phyloP scores from a whole-genome alignment of 179 eudicot genomes.

The Silene noctiflora region DNA sequence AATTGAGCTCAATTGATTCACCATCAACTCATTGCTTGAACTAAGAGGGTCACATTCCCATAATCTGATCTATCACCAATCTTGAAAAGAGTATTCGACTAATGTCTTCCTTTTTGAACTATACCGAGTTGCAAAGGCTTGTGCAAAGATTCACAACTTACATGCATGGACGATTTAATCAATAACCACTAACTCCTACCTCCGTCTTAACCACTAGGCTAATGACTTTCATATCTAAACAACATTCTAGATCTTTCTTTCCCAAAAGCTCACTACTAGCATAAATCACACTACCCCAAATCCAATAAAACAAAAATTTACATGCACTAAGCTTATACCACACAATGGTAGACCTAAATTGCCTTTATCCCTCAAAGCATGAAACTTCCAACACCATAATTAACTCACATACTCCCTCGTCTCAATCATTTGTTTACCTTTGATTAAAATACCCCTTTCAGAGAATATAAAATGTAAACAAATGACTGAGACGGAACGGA shows the following conservation, averaged over 20 bases:
- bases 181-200: too few species aligned
- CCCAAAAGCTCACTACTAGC: not conserved
- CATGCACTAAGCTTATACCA: not conserved
- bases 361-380: not conserved
- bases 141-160: too few species aligned
- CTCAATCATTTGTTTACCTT: too few species aligned
- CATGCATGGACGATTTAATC: too few species aligned
- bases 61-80: not conserved
- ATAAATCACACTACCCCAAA: not conserved
- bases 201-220: too few species aligned
- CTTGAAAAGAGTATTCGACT: not conserved
- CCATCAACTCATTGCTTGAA: conserved; percentile 1
- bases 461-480: too few species aligned
- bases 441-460: too few species aligned
- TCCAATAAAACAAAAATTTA: not conserved
- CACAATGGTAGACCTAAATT: not conserved
- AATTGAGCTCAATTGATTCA: not conserved
- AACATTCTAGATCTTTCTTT: conserved; percentile 1
- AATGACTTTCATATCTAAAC: too few species aligned
- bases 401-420: too few species aligned
- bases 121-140: too few species aligned
- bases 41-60: not conserved
- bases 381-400: not conserved
- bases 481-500: too few species aligned
- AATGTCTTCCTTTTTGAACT: not conserved